Conservation (phyloP, 345 rosid species). For the Rubroshorea leprosula region DNA sequence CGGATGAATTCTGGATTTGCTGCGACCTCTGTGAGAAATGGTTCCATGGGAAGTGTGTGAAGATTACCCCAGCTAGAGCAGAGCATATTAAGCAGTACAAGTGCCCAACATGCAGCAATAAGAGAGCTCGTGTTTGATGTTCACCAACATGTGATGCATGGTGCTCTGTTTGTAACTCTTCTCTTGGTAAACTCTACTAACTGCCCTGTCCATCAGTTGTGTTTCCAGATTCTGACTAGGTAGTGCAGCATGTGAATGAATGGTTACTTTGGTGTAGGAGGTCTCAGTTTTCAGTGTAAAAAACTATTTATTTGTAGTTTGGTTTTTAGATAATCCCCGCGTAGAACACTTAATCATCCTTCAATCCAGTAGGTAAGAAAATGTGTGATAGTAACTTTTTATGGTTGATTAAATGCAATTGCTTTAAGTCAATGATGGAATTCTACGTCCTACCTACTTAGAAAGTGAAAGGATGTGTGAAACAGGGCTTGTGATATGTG, state of each 20-base stretch:
- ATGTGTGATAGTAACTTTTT: not conserved
- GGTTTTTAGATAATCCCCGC: constrained; percentile 7
- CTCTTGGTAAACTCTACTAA: constrained; percentile 3
- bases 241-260: constrained; percentile 7
- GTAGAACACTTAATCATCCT: constrained; percentile 1
- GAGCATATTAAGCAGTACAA: constrained; percentile 64
- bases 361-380: not conserved
- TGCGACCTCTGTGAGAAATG: constrained; percentile 73
- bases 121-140: constrained; percentile 51
- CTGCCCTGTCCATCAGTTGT: not conserved
- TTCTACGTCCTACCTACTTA: no score
- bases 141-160: not conserved
- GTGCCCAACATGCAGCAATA: constrained; percentile 68
- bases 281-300: not conserved
- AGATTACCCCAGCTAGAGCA: constrained; percentile 64
- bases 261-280: constrained; percentile 3
- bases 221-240: constrained; percentile 8
- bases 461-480: no score
- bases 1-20: constrained; percentile 80
- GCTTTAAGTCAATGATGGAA: no score
- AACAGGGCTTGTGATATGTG: no score
- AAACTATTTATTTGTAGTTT: not conserved
- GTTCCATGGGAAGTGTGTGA: constrained; percentile 74
- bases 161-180: not conserved
- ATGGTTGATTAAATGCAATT: not conserved